Evolutionary conservation across 768 basidiomycete genomes (phyloP).

Genomic region (Termitomyces sp.): DNA sequence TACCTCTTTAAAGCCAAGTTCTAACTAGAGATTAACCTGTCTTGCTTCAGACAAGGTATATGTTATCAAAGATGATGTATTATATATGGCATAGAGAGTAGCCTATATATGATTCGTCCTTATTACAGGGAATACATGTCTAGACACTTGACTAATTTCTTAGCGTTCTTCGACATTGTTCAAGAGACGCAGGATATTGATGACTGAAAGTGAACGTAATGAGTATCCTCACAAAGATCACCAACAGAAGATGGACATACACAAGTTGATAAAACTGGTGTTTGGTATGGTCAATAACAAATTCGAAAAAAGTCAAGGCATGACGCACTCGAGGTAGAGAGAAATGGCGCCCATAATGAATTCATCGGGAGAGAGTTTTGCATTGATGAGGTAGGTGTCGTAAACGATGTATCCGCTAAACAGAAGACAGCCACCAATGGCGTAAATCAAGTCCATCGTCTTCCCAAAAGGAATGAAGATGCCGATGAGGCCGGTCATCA

Average conservation of each 20-base stretch:
- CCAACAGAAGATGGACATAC: slow-evolving; percentile 36
- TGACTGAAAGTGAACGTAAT: slow-evolving; percentile 38
- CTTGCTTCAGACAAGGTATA: background rate
- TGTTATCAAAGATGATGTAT: background rate
- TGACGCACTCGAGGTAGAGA: slow-evolving; percentile 89
- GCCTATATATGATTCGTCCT: background rate
- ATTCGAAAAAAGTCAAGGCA: background rate
- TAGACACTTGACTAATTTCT: background rate
- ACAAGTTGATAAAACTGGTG: slow-evolving; percentile 78
- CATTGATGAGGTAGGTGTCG: slow-evolving; percentile 89
- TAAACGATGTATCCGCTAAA: slow-evolving; percentile 91
- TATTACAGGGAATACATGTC: background rate
- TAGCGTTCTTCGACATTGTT: slow-evolving; percentile 51
- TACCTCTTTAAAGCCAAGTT: slow-evolving; percentile 43
- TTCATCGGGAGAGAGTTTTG: slow-evolving; percentile 86
- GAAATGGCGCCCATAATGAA: slow-evolving; percentile 86
- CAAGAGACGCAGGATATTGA: slow-evolving; percentile 80
- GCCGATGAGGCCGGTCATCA: slow-evolving; percentile 77
- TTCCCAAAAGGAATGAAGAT: slow-evolving; percentile 82
- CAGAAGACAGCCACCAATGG: slow-evolving; percentile 70
- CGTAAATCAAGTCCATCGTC: slow-evolving; percentile 78
- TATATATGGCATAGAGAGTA: slow-evolving; percentile 6
- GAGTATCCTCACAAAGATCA: background rate
- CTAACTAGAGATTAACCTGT: background rate
- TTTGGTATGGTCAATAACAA: slow-evolving; percentile 13